Evolutionary conservation across 1,284 basidiomycete genomes (phyloP).

Genomic region (Leccinum subspadiceum): DNA sequence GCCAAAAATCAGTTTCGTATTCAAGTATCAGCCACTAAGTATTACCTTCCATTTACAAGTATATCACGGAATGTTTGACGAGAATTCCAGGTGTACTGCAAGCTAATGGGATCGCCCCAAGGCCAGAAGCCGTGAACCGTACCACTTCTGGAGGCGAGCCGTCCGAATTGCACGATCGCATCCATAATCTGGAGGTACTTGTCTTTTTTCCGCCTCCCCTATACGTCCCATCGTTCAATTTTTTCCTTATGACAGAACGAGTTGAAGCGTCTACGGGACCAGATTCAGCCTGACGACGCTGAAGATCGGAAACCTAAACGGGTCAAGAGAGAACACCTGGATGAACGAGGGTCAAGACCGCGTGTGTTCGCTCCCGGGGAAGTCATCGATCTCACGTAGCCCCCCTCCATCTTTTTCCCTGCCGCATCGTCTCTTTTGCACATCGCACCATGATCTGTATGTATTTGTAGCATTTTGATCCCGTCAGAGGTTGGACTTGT

Average conservation of each 20-base stretch:
- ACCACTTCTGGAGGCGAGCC: conserved; percentile 8
- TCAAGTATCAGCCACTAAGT: conserved; percentile 20
- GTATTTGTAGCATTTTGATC: neutral
- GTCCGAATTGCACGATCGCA: conserved; percentile 1
- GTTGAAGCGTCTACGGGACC: conserved; percentile 13
- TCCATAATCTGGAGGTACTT: conserved; percentile 14
- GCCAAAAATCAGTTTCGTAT: conserved; percentile 14
- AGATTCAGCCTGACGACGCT: neutral
- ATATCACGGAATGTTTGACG: neutral
- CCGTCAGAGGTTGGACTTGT: neutral
- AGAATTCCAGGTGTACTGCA: conserved; percentile 18
- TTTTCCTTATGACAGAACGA: conserved; percentile 4
- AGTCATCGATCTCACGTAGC: conserved; percentile 19
- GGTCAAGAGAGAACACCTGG: conserved; percentile 12
- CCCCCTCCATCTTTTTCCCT: neutral
- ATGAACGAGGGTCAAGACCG: neutral
- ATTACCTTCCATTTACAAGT: neutral
- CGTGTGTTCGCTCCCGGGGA: conserved; percentile 2
- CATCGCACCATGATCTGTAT: neutral
- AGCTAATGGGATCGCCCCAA: conserved; percentile 19
- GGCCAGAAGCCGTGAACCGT: neutral
- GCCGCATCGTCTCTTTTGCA: neutral
- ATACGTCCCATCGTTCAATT: neutral
- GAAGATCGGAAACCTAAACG: conserved; percentile 14
- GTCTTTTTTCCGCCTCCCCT: neutral